Evolutionary conservation across 1,284 basidiomycete species (phyloP), one percentile per base, ranked within the genome.

Genomic region (Marasmius oreades): DNA sequence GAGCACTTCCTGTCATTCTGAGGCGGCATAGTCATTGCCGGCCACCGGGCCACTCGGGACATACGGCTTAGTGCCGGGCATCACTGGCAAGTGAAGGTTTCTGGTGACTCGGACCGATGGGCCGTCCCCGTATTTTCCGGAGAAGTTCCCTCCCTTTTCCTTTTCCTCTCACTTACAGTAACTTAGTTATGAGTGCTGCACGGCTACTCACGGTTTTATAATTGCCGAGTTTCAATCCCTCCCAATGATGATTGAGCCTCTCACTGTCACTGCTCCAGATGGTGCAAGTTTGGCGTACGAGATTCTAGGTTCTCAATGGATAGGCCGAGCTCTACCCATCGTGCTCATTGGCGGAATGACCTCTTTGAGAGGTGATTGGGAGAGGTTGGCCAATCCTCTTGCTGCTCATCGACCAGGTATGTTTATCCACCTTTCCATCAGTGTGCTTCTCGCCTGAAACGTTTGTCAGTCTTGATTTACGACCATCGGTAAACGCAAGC

Each of bases 201-300:
- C 20, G 39, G 20, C 39, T 3, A 18, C 39, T 20, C 39, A 42
- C 39, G 39, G 39, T 42, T 42, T 6, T 42, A 20, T 20, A 42
- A 5, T 42, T 42, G 39, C 39, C 39, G 39, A 31, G 16, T 11
- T 42, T 20, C 39, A 20, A 42, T 42, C 7, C 7, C 16, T 20
- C 20, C 5, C 7, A 3, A 33, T n/a, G 5, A 50, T 50, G 47
- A 31, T 33, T 16, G 47, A 50, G 12, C 55, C 51, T 52, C 26
- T 51, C 12, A 36, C 37, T 12, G 24, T 46, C 10, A 45, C 37
- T 34, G 66, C 70, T 33, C 62, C 65, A 7, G 68, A 73, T 58
- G 71, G 70, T 14, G 70, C 70, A 1, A 55, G 60, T 34, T 52
- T 73, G 7, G 70, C 63, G 8, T 73, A 70, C 56, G 63, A 72